A percentile compares a stretch with the other conserved stretches of the same genome.
These are phyloP conservation scores for Colletotrichum sp. DNA, from an alignment of 2,329 filamentous ascomycete species.

Conservation along the genomic window DNA sequence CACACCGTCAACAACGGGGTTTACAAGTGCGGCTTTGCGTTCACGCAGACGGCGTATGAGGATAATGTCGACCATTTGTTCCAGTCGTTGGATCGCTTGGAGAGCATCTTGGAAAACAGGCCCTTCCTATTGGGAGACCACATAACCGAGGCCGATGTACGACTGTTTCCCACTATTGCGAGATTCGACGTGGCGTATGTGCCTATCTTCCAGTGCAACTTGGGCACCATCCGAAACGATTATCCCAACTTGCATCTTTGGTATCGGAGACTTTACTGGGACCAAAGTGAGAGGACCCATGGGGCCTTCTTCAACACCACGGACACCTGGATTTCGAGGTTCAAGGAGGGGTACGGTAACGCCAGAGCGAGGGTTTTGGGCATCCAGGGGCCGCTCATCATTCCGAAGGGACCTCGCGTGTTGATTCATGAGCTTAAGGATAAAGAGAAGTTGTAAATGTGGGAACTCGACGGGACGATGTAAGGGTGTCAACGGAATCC, in stretches of 20 bases:
- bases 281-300: constrained; percentile 38
- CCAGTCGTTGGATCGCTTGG: constrained; percentile 67
- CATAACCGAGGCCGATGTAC: too few species aligned
- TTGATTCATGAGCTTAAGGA: neutral
- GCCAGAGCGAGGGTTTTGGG: constrained; percentile 29
- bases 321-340: constrained; percentile 52
- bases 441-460: neutral
- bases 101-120: too few species aligned
- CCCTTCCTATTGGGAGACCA: too few species aligned
- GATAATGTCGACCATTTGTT: constrained; percentile 66
- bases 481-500: fast-evolving
- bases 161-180: constrained; percentile 69
- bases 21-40: constrained; percentile 68
- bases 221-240: constrained; percentile 67
- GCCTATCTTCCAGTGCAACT: constrained; percentile 68
- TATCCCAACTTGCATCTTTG: constrained; percentile 73
- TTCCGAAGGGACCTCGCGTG: constrained; percentile 26
- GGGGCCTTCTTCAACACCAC: constrained; percentile 74
- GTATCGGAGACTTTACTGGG: constrained; percentile 76
- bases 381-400: constrained; percentile 29
- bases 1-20: constrained; percentile 54
- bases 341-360: constrained; percentile 32
- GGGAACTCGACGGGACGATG: fast-evolving
- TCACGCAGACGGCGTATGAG: constrained; percentile 69
- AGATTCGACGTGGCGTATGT: constrained; percentile 75